phyloP scores from a whole-genome alignment of 768 basidiomycete species.

The Suillus alpinus region DNA sequence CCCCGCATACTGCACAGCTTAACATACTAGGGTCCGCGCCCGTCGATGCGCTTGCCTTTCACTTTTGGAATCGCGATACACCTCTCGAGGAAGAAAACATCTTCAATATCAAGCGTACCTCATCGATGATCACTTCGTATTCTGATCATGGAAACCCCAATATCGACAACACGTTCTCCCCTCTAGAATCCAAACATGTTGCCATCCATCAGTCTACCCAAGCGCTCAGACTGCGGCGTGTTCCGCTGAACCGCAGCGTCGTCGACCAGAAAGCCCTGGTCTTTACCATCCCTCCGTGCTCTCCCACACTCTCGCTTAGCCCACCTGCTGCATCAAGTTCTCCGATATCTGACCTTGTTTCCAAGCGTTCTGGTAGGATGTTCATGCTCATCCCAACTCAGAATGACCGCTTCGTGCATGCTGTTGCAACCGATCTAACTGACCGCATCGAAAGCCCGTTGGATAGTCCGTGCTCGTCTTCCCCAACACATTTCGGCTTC shows the following conservation, averaged over 20 bases:
- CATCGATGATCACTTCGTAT: constrained; percentile 8
- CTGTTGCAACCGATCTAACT: constrained; percentile 6
- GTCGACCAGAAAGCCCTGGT: not conserved
- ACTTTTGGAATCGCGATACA: not conserved
- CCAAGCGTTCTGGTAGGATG: constrained; percentile 17
- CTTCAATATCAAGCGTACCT: not conserved
- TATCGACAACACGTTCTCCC: not conserved
- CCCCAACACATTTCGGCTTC: constrained; percentile 14
- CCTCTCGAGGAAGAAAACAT: not conserved
- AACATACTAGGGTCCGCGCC: not conserved
- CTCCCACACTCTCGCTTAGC: constrained; percentile 16
- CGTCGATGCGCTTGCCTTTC: not conserved
- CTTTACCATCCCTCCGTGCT: constrained; percentile 3
- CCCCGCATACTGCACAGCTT: not conserved
- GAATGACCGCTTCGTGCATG: constrained; percentile 16
- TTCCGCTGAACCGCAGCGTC: not conserved
- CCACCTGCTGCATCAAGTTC: constrained; percentile 11
- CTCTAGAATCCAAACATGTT: not conserved
- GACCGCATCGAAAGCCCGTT: not conserved
- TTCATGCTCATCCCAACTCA: constrained; percentile 16
- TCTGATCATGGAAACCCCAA: not conserved
- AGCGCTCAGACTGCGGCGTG: not conserved
- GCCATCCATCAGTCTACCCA: not conserved
- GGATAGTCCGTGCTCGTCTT: constrained; percentile 1
- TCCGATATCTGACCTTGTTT: constrained; percentile 5